Conservation (phyloP, 164 flowering plant genomes). For the Vitis rotundifolia region DNA sequence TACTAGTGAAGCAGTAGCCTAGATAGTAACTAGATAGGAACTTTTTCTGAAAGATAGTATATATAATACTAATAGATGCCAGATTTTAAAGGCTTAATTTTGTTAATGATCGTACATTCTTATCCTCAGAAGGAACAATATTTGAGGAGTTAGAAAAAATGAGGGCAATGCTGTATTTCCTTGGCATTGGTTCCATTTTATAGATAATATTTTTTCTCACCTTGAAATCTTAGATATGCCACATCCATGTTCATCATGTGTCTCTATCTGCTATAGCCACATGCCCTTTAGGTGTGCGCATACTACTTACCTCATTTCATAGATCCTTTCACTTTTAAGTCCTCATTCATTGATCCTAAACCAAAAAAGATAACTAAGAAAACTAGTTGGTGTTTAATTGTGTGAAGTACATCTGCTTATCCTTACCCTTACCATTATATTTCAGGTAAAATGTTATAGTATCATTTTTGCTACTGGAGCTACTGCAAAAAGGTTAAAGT, state of each 20-base stretch:
- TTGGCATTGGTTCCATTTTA: too few relatives aligned
- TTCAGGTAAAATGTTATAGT: slow-evolving; percentile 87
- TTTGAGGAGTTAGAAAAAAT: too few relatives aligned
- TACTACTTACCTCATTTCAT: not conserved
- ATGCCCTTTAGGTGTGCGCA: not conserved
- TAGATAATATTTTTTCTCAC: not conserved
- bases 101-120: too few relatives aligned
- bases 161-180: too few relatives aligned
- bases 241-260: not conserved
- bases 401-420: not conserved
- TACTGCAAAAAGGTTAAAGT: slow-evolving; percentile 72
- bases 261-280: not conserved
- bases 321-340: not conserved
- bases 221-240: not conserved
- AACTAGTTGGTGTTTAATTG: not conserved
- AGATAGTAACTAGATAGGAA: not conserved
- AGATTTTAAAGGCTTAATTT: too few relatives aligned
- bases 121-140: too few relatives aligned
- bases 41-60: too few relatives aligned
- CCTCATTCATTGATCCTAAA: not conserved
- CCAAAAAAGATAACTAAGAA: too few relatives aligned
- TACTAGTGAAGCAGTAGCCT: not conserved
- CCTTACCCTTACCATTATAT: not conserved
- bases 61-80: too few relatives aligned
- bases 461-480: slow-evolving; percentile 92